A percentile compares a stretch with the other conserved stretches of the same genome.
Evolutionary conservation across 345 rosid genomes (phyloP).

Genomic region (Eutrema japonicum): DNA sequence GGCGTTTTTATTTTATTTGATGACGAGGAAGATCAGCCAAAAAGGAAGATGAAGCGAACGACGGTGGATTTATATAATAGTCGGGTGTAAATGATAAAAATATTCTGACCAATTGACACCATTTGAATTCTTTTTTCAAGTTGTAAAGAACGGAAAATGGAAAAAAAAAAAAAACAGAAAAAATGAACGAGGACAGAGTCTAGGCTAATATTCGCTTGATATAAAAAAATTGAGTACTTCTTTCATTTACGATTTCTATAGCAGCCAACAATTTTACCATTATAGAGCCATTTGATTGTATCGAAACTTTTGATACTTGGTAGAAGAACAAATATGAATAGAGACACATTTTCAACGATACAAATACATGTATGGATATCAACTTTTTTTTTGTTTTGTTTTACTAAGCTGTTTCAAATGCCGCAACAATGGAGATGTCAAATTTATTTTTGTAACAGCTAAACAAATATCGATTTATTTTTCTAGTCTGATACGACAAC

Average conservation of each 20-base stretch:
- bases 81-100: slow-evolving; percentile 34
- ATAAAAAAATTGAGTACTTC: no score
- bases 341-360: neutral
- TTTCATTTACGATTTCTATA: no score
- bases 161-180: neutral
- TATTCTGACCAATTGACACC: slow-evolving; percentile 27
- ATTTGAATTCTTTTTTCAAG: neutral
- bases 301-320: no score
- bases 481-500: neutral
- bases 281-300: no score
- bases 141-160: neutral
- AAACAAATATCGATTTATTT: neutral
- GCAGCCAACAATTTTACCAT: no score
- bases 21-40: slow-evolving; percentile 30
- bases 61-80: slow-evolving; percentile 28
- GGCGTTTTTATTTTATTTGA: no score
- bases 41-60: slow-evolving; percentile 35
- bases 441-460: neutral
- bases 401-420: neutral
- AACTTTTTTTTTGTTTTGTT: no score
- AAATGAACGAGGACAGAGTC: neutral
- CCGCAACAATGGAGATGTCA: neutral
- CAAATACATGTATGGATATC: neutral
- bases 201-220: neutral
- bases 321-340: neutral